These are phyloP conservation scores for Nymphaea thermarum DNA, from an alignment of 164 flowering plant genomes.

Conservation along the genomic window DNA sequence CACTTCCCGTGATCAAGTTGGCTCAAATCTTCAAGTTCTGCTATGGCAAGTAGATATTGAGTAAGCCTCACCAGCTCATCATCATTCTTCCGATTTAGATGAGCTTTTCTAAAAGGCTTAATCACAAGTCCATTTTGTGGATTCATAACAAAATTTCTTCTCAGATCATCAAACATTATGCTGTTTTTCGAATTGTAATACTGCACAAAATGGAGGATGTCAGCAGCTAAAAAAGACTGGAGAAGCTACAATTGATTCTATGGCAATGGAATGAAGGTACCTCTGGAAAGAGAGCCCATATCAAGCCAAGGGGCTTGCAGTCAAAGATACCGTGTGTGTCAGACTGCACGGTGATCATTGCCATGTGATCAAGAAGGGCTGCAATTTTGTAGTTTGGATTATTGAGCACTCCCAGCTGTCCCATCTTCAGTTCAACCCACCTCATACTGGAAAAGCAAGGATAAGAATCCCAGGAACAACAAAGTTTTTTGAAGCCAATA, in stretches of 20 bases:
- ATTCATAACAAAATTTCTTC: conserved; percentile 95
- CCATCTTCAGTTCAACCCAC: conserved; percentile 98
- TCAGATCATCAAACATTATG: conserved; percentile 91
- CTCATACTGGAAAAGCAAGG: conserved; percentile 56
- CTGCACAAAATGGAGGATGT: conserved; percentile 25
- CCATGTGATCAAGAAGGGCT: conserved; percentile 85
- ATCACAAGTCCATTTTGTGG: conserved; percentile 90
- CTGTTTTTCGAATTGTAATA: conserved; percentile 74
- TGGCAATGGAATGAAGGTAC: conserved; percentile 15
- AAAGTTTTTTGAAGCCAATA: background rate
- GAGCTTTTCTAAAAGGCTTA: conserved; percentile 84
- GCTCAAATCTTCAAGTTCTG: conserved; percentile 75
- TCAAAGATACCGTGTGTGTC: conserved; percentile 79
- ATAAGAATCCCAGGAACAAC: background rate
- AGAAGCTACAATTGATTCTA: background rate
- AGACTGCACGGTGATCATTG: conserved; percentile 92
- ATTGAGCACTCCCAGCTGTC: conserved; percentile 85
- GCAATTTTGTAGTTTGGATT: conserved; percentile 91
- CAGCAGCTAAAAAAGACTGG: background rate
- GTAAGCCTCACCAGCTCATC: conserved; percentile 86
- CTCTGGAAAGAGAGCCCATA: conserved; percentile 91
- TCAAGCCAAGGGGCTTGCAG: conserved; percentile 95
- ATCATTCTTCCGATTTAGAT: conserved; percentile 59
- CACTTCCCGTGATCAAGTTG: conserved; percentile 56
- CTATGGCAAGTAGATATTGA: conserved; percentile 86